Percentiles rank a stretch among this genome's conserved stretches.
phyloP scores from a whole-genome alignment of 371 early-diverging fungal species.

The Mortierella sp. region DNA sequence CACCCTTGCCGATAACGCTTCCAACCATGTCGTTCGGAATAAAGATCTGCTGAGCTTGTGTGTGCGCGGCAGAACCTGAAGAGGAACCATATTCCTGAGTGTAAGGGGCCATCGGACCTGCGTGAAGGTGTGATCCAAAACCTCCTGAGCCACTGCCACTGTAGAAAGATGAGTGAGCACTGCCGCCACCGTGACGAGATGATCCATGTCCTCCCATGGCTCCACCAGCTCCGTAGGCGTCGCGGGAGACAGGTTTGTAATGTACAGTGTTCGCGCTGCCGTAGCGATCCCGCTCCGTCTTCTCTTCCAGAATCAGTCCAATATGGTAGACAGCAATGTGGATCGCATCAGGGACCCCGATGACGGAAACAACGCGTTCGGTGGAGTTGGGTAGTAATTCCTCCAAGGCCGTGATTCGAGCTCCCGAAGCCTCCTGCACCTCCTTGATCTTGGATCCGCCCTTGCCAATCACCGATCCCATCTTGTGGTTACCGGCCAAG shows the following conservation, averaged over 20 bases:
- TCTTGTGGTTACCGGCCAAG: slow-evolving; percentile 77
- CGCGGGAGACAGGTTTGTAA: slow-evolving; percentile 70
- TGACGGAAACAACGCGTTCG: slow-evolving; percentile 90
- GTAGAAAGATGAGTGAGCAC: slow-evolving; percentile 9
- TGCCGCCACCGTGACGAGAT: slow-evolving; percentile 10
- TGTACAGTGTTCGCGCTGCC: slow-evolving; percentile 57
- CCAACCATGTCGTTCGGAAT: slow-evolving; percentile 92
- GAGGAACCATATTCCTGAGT: slow-evolving; percentile 25
- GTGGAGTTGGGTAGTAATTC: slow-evolving; percentile 79
- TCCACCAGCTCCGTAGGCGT: slow-evolving; percentile 33
- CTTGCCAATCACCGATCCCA: slow-evolving; percentile 95
- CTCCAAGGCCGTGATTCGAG: slow-evolving; percentile 85
- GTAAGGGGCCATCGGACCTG: slow-evolving; percentile 30
- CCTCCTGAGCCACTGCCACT: slow-evolving; percentile 13
- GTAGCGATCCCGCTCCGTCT: slow-evolving; percentile 66
- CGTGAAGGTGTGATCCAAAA: slow-evolving; percentile 20
- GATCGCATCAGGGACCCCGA: slow-evolving; percentile 83
- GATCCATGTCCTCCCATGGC: slow-evolving; percentile 5
- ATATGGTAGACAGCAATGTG: slow-evolving; percentile 84
- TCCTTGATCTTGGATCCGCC: slow-evolving; percentile 86
- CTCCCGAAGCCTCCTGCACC: slow-evolving; percentile 86
- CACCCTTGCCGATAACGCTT: slow-evolving; percentile 89
- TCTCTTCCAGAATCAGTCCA: slow-evolving; percentile 70
- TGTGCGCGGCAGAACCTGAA: slow-evolving; percentile 21
- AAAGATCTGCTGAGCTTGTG: slow-evolving; percentile 84